Percentiles rank a stretch among this genome's conserved stretches.
Conservation (phyloP, 768 basidiomycete species). For the Phaffia tasmanica region DNA sequence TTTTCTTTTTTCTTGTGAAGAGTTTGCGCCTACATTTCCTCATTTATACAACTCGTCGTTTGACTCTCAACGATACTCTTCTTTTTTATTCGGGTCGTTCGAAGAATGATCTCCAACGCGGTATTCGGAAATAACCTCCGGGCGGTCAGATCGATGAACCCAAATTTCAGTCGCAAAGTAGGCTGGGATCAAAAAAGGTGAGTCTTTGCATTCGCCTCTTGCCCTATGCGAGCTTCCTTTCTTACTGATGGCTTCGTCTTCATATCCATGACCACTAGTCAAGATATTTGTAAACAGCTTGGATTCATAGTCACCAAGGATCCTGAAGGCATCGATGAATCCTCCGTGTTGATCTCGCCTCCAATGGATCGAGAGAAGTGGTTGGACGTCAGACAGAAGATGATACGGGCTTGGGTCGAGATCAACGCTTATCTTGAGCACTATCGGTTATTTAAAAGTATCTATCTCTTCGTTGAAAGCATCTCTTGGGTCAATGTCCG, state of each 20-base stretch:
- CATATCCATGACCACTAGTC: neutral
- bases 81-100: too few relatives aligned
- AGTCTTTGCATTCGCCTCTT: neutral
- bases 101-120: conserved; percentile 19
- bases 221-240: neutral
- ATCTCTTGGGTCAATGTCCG: too few relatives aligned
- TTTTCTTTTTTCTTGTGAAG: neutral
- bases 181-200: conserved; percentile 17
- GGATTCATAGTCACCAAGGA: conserved; percentile 12
- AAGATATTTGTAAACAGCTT: neutral
- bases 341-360: conserved; percentile 7
- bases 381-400: conserved; percentile 41
- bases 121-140: conserved; percentile 6
- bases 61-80: neutral
- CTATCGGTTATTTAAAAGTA: conserved; percentile 47
- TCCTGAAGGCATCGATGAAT: neutral
- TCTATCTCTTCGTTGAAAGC: neutral
- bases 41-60: neutral
- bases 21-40: too few relatives aligned
- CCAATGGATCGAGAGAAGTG: neutral
- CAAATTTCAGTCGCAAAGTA: conserved; percentile 11
- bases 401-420: conserved; percentile 74
- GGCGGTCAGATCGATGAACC: conserved; percentile 14
- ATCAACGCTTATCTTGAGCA: conserved; percentile 55
- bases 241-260: neutral